These are phyloP conservation scores for Vanrija humicola DNA, from an alignment of 1,284 basidiomycete species.

Conservation along the genomic window DNA sequence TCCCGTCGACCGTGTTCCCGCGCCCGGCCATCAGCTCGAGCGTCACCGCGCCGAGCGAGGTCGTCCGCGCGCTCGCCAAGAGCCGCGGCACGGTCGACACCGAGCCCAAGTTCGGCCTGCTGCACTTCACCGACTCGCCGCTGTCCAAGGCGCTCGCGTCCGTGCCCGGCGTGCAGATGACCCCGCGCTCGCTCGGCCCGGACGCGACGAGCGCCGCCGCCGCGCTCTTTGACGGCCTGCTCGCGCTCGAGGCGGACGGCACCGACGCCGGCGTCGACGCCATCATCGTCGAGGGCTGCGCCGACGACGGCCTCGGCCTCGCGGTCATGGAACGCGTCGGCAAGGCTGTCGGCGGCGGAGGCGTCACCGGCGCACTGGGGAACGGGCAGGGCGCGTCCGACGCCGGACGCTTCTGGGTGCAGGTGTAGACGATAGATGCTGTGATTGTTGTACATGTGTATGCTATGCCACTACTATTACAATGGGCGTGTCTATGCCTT, in stretches of 20 bases:
- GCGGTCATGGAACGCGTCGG: slow-evolving; percentile 98
- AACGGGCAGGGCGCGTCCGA: slow-evolving; percentile 19
- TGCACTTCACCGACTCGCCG: slow-evolving; percentile 63
- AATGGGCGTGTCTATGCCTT: neutral
- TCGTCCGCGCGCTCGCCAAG: slow-evolving; percentile 4
- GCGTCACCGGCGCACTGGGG: slow-evolving; percentile 27
- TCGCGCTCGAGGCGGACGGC: slow-evolving; percentile 62
- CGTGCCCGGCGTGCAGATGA: slow-evolving; percentile 23
- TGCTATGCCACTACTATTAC: neutral
- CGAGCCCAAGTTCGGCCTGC: slow-evolving; percentile 57
- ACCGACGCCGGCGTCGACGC: slow-evolving; percentile 61
- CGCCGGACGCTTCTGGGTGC: slow-evolving; percentile 19
- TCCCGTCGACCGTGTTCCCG: slow-evolving; percentile 52
- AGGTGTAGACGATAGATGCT: slow-evolving; percentile 11
- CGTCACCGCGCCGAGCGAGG: slow-evolving; percentile 1
- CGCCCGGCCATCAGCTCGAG: slow-evolving; percentile 47
- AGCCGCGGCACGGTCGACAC: neutral
- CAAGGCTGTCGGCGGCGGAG: slow-evolving; percentile 73
- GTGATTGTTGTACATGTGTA: slow-evolving; percentile 7
- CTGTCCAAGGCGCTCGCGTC: slow-evolving; percentile 13
- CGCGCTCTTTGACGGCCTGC: slow-evolving; percentile 80
- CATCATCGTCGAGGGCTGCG: slow-evolving; percentile 83
- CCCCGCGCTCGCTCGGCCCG: slow-evolving; percentile 58
- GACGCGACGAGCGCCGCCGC: slow-evolving; percentile 70
- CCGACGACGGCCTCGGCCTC: slow-evolving; percentile 76